A percentile compares a stretch with the other conserved stretches of the same genome.
Evolutionary conservation across 2,329 filamentous ascomycete genomes (phyloP).

Genomic region (Berkeleyomyces basicola): DNA sequence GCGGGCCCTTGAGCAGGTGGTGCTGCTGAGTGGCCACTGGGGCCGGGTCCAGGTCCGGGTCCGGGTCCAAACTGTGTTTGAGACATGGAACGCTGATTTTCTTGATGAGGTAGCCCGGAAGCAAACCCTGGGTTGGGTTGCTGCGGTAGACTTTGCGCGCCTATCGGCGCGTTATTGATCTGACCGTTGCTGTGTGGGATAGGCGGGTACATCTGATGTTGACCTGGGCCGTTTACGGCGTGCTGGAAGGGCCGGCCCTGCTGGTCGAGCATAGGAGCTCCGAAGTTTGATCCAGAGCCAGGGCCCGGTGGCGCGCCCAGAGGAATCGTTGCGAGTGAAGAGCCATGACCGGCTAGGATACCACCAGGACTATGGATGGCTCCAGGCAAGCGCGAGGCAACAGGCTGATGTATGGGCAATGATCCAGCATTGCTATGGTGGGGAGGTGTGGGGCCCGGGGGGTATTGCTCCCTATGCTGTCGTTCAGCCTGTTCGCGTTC

Average conservation of each 20-base stretch:
- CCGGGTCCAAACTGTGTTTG: constrained; percentile 12
- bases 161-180: constrained; percentile 33
- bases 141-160: constrained; percentile 41
- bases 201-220: constrained; percentile 42
- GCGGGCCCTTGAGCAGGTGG: constrained; percentile 21
- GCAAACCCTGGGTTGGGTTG: neutral
- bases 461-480: constrained; percentile 49
- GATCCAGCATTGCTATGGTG: constrained; percentile 80
- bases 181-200: constrained; percentile 34
- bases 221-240: constrained; percentile 27
- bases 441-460: constrained; percentile 54
- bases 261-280: constrained; percentile 37
- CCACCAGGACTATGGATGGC: constrained; percentile 88
- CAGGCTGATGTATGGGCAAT: constrained; percentile 85
- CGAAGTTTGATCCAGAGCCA: constrained; percentile 28
- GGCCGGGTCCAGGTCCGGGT: constrained; percentile 13
- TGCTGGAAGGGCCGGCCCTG: constrained; percentile 35
- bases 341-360: constrained; percentile 58
- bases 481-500: constrained; percentile 32
- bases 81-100: constrained; percentile 10
- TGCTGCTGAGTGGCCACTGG: constrained; percentile 20
- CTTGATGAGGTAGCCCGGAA: constrained; percentile 25
- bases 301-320: constrained; percentile 36
- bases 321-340: constrained; percentile 35
- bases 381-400: constrained; percentile 62